phyloP scores from a whole-genome alignment of 331 rosid species.

The Rosa hybrid region DNA sequence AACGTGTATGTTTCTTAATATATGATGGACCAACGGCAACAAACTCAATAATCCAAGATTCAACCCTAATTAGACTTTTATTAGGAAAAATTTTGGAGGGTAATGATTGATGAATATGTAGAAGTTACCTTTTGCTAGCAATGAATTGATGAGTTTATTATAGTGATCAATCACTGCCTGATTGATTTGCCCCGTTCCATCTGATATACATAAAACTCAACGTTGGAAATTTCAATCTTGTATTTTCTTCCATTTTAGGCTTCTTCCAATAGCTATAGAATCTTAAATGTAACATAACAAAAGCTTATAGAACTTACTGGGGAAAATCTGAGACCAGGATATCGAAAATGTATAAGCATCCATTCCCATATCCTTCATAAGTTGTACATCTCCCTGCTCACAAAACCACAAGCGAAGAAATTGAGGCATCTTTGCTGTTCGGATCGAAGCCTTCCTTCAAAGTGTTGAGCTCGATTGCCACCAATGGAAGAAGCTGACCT shows the following conservation, averaged over 20 bases:
- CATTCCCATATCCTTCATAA: slow-evolving; percentile 86
- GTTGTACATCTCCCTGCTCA: too few relatives aligned
- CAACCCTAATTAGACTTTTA: too few relatives aligned
- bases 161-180: slow-evolving; percentile 83
- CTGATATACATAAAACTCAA: slow-evolving; percentile 36
- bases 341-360: slow-evolving; percentile 93
- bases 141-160: slow-evolving; percentile 71
- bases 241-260: background rate
- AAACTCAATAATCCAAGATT: too few relatives aligned
- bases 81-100: background rate
- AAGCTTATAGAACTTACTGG: slow-evolving; percentile 41
- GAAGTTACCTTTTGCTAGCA: slow-evolving; percentile 70
- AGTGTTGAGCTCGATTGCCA: too few relatives aligned
- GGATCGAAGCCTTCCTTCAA: too few relatives aligned
- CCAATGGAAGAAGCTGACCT: too few relatives aligned
- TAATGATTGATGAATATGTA: background rate
- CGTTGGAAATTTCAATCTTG: background rate
- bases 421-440: too few relatives aligned
- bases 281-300: background rate
- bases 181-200: slow-evolving; percentile 76
- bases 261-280: background rate
- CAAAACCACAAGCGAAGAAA: too few relatives aligned
- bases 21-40: too few relatives aligned
- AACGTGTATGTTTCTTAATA: too few relatives aligned
- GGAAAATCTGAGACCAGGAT: slow-evolving; percentile 87